Percentiles rank a stretch among this genome's conserved stretches.
These are phyloP conservation scores for Dalechampia spathulata DNA, from an alignment of 441 rosid genomes.

Conservation along the genomic window DNA sequence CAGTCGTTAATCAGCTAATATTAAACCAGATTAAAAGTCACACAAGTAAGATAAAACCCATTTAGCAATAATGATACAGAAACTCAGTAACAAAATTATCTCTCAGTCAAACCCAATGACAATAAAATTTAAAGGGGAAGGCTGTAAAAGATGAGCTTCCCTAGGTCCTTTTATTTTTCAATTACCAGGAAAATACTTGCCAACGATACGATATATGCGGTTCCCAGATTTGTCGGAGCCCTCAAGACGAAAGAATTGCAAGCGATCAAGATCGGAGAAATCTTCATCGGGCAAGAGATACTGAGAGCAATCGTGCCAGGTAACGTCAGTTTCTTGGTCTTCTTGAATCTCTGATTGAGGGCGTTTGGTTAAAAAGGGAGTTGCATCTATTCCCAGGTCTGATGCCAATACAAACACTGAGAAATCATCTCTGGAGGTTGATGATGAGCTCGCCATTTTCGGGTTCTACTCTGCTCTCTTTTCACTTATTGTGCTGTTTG, in stretches of 20 bases:
- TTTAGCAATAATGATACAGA: background rate
- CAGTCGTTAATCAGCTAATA: background rate
- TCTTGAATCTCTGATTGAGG: constrained; percentile 17
- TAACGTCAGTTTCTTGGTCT: constrained; percentile 23
- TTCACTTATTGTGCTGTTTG: background rate
- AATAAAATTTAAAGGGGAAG: too few relatives aligned
- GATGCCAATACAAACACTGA: constrained; percentile 83
- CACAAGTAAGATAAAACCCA: background rate
- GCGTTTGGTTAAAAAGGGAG: constrained; percentile 43
- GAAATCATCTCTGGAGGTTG: constrained; percentile 41
- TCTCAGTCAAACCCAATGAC: background rate
- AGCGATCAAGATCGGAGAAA: constrained; percentile 75
- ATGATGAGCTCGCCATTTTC: constrained; percentile 27
- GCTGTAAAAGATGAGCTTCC: too few relatives aligned
- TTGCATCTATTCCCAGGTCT: constrained; percentile 78
- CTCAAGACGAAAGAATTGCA: constrained; percentile 62
- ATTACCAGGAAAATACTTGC: constrained; percentile 69
- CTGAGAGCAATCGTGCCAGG: constrained; percentile 80
- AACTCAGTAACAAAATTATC: background rate
- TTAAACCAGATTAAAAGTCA: background rate
- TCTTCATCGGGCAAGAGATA: constrained; percentile 52
- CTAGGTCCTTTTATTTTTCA: background rate
- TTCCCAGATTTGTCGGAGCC: constrained; percentile 69
- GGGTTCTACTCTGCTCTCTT: too few relatives aligned
- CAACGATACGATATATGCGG: constrained; percentile 55